Percentiles rank a stretch among this genome's conserved stretches.
phyloP scores from a whole-genome alignment of 2,329 filamentous ascomycete species.

The Xylaria sp. region DNA sequence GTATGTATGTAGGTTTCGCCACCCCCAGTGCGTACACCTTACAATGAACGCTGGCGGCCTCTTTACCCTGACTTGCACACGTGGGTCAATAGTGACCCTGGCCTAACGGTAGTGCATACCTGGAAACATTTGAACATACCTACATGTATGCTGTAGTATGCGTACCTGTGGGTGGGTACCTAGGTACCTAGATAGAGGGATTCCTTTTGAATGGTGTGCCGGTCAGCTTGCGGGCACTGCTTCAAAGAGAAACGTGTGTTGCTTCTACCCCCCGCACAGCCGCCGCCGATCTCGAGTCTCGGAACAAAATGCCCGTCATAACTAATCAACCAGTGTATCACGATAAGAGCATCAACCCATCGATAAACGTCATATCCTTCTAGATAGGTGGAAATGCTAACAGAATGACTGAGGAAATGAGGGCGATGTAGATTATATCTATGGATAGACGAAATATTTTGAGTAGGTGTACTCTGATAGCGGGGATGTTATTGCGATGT shows the following conservation, averaged over 20 bases:
- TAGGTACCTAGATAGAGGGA: slow-evolving; percentile 4
- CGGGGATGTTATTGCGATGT: neutral
- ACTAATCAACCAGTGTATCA: neutral
- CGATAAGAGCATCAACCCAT: neutral
- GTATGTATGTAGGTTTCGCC: neutral
- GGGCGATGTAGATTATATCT: neutral
- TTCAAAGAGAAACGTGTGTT: slow-evolving; percentile 1
- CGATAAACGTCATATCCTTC: too few relatives aligned
- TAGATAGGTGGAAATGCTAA: neutral
- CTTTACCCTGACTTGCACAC: slow-evolving; percentile 6
- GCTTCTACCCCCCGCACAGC: neutral
- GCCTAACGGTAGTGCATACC: neutral
- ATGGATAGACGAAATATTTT: neutral
- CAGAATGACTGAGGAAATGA: neutral
- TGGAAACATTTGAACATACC: neutral
- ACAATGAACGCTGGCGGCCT: neutral
- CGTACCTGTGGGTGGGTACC: neutral
- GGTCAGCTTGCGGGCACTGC: slow-evolving; percentile 1
- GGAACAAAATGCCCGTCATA: slow-evolving; percentile 27
- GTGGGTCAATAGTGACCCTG: slow-evolving; percentile 6
- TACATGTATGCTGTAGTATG: too few relatives aligned
- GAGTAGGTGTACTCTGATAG: neutral
- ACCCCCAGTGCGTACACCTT: too few relatives aligned
- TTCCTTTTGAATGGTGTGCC: neutral
- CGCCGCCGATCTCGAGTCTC: neutral